A percentile compares a stretch with the other conserved stretches of the same genome.
phyloP scores from a whole-genome alignment of 495 filamentous ascomycete species.

The Aspergillus saccharolyticus region DNA sequence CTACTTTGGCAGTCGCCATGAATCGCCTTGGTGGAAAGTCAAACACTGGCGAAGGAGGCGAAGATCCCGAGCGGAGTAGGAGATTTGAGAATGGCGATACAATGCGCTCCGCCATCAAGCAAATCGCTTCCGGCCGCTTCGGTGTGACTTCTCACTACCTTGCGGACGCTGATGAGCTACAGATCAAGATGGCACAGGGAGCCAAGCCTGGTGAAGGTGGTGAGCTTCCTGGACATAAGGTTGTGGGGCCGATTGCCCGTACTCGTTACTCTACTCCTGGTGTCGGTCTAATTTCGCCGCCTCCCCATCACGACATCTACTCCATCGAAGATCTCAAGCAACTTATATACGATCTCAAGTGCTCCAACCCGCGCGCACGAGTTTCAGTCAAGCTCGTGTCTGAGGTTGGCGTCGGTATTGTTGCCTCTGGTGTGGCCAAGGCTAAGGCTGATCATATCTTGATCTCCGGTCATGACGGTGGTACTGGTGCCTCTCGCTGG shows the following conservation, averaged over 20 bases:
- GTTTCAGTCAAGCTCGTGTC: conserved; percentile 99
- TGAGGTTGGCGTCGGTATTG: conserved; percentile 96
- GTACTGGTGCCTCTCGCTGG: conserved; percentile 96
- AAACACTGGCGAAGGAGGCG: conserved; percentile 98
- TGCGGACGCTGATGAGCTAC: conserved; percentile 96
- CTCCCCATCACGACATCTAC: conserved; percentile 99
- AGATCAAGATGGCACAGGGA: conserved; percentile 99
- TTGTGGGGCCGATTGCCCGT: conserved; percentile 90
- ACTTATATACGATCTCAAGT: conserved; percentile 97
- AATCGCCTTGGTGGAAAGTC: conserved; percentile 97
- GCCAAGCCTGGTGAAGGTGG: conserved; percentile 98
- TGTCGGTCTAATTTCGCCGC: conserved; percentile 97
- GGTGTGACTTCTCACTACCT: conserved; percentile 98
- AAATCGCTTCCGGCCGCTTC: conserved; percentile 95
- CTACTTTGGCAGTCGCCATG: conserved; percentile 95
- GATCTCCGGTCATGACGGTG: conserved; percentile 97
- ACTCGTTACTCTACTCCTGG: conserved; percentile 98
- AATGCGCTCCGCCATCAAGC: conserved; percentile 98
- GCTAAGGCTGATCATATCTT: conserved; percentile 97
- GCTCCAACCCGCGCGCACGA: conserved; percentile 88
- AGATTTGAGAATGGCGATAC: conserved; percentile 89
- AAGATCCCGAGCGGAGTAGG: conserved; percentile 89
- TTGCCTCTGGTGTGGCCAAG: conserved; percentile 97
- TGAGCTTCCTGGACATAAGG: conserved; percentile 97
- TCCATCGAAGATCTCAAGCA: conserved; percentile 99